Base-by-base conservation (phyloP, 768 basidiomycete species). In the Jaapia argillacea region DNA sequence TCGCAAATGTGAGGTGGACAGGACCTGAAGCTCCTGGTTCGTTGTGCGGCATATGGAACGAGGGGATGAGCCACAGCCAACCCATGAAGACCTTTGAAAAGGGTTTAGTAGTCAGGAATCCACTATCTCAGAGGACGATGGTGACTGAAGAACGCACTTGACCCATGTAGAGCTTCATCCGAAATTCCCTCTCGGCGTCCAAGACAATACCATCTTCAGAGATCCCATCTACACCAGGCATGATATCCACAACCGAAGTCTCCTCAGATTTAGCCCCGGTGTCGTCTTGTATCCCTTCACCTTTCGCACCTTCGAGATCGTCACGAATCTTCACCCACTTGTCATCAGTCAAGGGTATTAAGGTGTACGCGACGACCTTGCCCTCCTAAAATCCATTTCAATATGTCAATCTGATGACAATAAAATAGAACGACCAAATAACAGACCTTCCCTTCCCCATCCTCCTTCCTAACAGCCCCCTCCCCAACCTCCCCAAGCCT, bases 41-140 rank as follows among this genome's bases (percentile, higher is more conserved):
- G 27, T 72, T 66, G 36, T 74, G 69, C 1, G 74, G 66, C 66
- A 89, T 75, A 55, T 91, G 85, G 64, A 91, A 91, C 0, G 78
- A 69, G 0, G 89, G 89, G 46, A 92, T 76, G 55, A 91, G 71
- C 89, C 89, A 91, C 40, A 80, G 56, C 89, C 89, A 92, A 24
- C 84, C 81, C 58, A 92, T 76, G 52, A 82, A 77, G 0, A 89
- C 69, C 72, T 88, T 55, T 0, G 46, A 48, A 13, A 52, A 53
- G 13, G 35, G 40, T 33, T 10, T 16, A 33, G n/a, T n/a, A n/a
- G n/a, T n/a, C n/a, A n/a, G 28, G 16, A 33, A 33, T 33, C 28
- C 10, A 16, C 28, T 33, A 33, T 16, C 10, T 16, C 28, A 33
- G 10, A 33, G 28, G 28, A 33, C 10, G 28, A 33, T 33, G 28